phyloP scores from a whole-genome alignment of 768 basidiomycete species.

The Sarcodon aspratus region DNA sequence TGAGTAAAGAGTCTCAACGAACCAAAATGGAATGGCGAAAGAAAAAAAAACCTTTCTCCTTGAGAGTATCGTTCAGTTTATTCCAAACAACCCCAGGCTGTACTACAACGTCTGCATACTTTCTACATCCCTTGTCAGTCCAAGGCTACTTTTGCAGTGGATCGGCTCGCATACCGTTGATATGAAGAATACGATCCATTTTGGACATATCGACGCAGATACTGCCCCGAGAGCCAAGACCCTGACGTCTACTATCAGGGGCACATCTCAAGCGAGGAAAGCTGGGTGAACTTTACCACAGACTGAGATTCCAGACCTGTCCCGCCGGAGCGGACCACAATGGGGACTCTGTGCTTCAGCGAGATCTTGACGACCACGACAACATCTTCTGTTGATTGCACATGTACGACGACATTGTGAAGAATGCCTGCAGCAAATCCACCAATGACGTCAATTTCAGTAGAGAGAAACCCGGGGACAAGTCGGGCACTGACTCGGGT shows the following conservation, averaged over 20 bases:
- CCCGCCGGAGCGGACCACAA: conserved; percentile 69
- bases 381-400: conserved; percentile 28
- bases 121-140: conserved; percentile 7
- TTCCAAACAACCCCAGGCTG: conserved; percentile 76
- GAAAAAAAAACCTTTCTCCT: conserved; percentile 57
- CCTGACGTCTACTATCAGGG: no score
- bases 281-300: no score
- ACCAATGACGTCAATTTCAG: background rate
- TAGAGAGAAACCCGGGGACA: background rate
- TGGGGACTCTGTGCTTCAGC: conserved; percentile 35
- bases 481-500: no score
- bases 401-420: conserved; percentile 12
- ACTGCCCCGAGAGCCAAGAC: conserved; percentile 23
- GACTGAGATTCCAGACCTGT: conserved; percentile 51
- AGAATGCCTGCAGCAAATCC: no score
- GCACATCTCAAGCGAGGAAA: no score
- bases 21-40: conserved; percentile 64
- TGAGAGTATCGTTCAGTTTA: conserved; percentile 60
- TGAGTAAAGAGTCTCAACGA: background rate
- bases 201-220: conserved; percentile 57
- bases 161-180: conserved; percentile 28
- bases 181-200: conserved; percentile 55
- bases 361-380: conserved; percentile 25
- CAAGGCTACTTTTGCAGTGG: background rate
- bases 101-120: conserved; percentile 64